Evolutionary conservation across 225 moss, liverwort and hornwort genomes (phyloP), one percentile per base, ranked within the genome.

Genomic region (Pseudoscleropodium purum): DNA sequence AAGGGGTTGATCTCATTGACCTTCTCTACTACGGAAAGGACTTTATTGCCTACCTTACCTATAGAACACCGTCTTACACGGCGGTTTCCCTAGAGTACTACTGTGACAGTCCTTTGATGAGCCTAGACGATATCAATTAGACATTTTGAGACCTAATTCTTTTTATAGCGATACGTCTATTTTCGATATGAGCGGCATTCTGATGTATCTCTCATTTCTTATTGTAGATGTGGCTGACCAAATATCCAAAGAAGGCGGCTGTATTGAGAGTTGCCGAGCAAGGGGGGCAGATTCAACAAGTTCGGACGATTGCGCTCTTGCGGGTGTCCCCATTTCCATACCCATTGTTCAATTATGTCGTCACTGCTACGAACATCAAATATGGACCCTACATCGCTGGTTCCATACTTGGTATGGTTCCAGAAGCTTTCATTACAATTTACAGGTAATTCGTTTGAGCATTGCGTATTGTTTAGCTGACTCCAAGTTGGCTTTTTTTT

Each of bases 271-370:
- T 99, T 84, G 97, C 99, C 83, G 99, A 97, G 84, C 96, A 97
- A 94, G 99, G 99, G 47, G 95, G 92, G 72, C 91, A 91, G 92
- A 81, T 84, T 86, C 95, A 96, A 89, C 99, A 99, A 91, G n/a
- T 96, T 70, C 99, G 96, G 76, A 93, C 96, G 25, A 96, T 99
- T 66, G 91, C 88, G 73, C 83, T 99, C 75, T 88, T 99, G 89
- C 96, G 99, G 89, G 95, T 99, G 74, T 96, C 99, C 51, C 99
- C 99, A 62, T 93, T 99, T 77, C 99, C 99, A 4, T 99, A 99
- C 89, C 95, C 99, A 16, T 84, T 90, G 88, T 99, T 99, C 78
- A 99, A 99, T 85, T 99, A 99, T 94, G 94, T 94, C n/a, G 91
- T 97, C 63, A 96, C 97, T 62, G 97, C 96, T 84, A 97, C 99